Evolutionary conservation across 768 basidiomycete genomes (phyloP).

Genomic region (Pisolithus tinctorius): DNA sequence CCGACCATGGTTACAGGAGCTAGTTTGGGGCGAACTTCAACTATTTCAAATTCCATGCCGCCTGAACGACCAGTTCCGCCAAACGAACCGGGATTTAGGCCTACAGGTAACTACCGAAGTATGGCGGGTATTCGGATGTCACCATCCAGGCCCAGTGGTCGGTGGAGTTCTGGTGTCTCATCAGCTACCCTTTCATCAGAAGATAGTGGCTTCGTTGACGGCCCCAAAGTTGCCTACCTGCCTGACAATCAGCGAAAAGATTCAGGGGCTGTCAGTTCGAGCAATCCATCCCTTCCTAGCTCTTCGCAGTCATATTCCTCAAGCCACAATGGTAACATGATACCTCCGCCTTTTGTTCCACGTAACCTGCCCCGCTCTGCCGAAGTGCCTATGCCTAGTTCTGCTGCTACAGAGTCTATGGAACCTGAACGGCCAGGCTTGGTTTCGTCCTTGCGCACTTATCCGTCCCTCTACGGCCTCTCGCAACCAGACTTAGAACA

Average conservation of each 20-base stretch:
- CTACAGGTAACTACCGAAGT: conserved; percentile 3
- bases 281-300: conserved; percentile 19
- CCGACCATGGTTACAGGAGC: conserved; percentile 9
- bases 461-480: conserved; percentile 47
- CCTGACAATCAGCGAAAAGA: conserved; percentile 1
- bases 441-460: conserved; percentile 36
- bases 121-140: neutral
- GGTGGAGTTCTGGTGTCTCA: neutral
- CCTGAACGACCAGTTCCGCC: neutral
- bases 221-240: conserved; percentile 17
- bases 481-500: conserved; percentile 46
- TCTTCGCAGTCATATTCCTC: conserved; percentile 30
- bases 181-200: conserved; percentile 17
- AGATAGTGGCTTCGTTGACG: conserved; percentile 21
- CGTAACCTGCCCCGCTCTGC: conserved; percentile 6
- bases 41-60: neutral
- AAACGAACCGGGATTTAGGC: neutral
- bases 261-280: neutral
- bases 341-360: conserved; percentile 28
- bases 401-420: conserved; percentile 4
- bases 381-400: conserved; percentile 3
- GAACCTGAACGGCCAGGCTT: conserved; percentile 16
- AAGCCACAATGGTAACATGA: conserved; percentile 12
- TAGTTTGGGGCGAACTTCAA: conserved; percentile 14
- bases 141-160: neutral